Evolutionary conservation across 202 grass and related monocot species (phyloP).

Genomic region (Setaria italica): DNA sequence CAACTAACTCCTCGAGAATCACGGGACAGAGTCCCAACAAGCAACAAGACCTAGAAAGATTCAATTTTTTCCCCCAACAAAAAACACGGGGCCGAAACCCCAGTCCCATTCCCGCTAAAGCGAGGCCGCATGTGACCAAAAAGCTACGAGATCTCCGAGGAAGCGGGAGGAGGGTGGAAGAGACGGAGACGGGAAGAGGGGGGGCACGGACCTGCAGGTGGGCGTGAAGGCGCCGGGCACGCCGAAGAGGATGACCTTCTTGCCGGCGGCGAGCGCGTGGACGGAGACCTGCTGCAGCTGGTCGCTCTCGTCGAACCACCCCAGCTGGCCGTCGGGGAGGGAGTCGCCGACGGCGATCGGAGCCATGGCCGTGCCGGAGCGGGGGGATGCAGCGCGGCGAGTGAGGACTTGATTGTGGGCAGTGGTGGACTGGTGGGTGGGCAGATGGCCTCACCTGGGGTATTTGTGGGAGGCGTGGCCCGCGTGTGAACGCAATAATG

Average conservation of each 20-base stretch:
- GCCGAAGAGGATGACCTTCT: conserved; percentile 87
- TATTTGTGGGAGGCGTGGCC: neutral
- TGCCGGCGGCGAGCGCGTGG: conserved; percentile 71
- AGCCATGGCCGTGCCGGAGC: conserved; percentile 50
- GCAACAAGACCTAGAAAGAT: neutral
- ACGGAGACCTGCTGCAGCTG: conserved; percentile 72
- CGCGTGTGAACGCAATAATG: conserved; percentile 14
- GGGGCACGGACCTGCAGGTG: conserved; percentile 66
- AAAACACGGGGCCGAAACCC: neutral
- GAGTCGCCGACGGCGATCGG: conserved; percentile 65
- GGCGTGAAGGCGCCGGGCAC: conserved; percentile 95
- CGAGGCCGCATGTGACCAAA: neutral
- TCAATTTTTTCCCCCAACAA: neutral
- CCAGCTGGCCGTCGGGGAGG: conserved; percentile 70
- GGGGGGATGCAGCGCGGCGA: neutral
- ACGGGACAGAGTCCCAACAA: neutral
- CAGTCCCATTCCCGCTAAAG: neutral
- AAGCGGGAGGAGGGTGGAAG: neutral
- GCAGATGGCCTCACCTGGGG: neutral
- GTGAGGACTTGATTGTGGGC: neutral
- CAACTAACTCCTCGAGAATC: neutral
- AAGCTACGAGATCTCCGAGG: neutral
- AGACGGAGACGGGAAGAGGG: neutral
- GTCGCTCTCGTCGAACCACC: conserved; percentile 71
- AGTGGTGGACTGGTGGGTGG: neutral